Evolutionary conservation across 164 flowering plant genomes (phyloP).

Genomic region (Buxus sempervirens): DNA sequence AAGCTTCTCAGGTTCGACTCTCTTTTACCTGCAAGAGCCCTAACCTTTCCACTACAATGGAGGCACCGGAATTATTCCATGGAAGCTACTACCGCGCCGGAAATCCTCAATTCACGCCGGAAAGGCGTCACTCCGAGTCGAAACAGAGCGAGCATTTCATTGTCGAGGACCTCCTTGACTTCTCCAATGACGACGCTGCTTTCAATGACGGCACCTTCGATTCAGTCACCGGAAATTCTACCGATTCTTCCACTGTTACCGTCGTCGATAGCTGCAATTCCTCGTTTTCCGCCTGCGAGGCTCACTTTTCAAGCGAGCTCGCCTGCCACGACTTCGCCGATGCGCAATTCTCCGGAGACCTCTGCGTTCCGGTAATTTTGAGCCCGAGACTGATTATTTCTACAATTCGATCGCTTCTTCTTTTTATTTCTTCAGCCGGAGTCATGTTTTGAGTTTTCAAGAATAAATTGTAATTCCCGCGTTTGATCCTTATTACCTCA

Average conservation of each 20-base stretch:
- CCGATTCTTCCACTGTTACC: conserved; percentile 57
- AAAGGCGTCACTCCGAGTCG: conserved; percentile 30
- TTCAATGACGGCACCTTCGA: conserved; percentile 20
- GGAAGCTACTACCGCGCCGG: conserved; percentile 23
- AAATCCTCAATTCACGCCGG: conserved; percentile 29
- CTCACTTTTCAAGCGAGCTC: conserved; percentile 31
- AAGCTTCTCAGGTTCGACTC: too few species aligned
- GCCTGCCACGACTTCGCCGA: conserved; percentile 35
- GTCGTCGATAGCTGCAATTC: conserved; percentile 71
- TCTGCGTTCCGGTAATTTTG: conserved; percentile 76
- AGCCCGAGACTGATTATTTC: too few species aligned
- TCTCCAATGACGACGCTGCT: conserved; percentile 57
- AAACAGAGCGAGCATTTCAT: conserved; percentile 52
- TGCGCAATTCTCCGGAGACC: conserved; percentile 62
- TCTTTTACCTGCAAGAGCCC: neutral
- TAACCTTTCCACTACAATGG: conserved; percentile 28
- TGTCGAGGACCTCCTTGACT: conserved; percentile 81
- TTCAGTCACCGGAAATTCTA: conserved; percentile 30
- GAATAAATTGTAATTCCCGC: too few species aligned
- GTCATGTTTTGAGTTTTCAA: too few species aligned
- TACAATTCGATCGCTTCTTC: too few species aligned
- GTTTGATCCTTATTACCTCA: too few species aligned
- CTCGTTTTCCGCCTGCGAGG: conserved; percentile 47
- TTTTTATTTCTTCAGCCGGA: too few species aligned
- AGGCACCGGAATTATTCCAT: conserved; percentile 47